phyloP scores from a whole-genome alignment of 768 basidiomycete species.

The Lanmaoa pseudosensibilis region DNA sequence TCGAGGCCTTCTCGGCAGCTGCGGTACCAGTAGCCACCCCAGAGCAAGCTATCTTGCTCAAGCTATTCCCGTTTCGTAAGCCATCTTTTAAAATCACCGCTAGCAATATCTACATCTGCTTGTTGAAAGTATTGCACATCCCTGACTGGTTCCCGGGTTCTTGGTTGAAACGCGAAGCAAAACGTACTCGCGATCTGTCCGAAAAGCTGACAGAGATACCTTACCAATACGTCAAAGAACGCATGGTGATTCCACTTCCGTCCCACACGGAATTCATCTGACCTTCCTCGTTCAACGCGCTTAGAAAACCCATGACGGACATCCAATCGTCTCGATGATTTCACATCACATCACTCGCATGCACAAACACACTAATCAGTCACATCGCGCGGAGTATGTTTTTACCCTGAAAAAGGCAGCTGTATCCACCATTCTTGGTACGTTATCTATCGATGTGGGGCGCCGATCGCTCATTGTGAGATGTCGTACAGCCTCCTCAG shows the following conservation, averaged over 20 bases:
- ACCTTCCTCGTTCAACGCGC: neutral
- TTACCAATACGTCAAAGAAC: neutral
- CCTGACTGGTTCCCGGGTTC: constrained; percentile 18
- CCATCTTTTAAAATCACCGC: neutral
- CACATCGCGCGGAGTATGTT: neutral
- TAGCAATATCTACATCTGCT: neutral
- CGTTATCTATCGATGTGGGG: neutral
- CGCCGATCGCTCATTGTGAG: neutral
- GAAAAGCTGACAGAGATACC: neutral
- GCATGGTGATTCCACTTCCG: neutral
- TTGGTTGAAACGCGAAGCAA: constrained; percentile 4
- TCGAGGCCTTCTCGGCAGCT: neutral
- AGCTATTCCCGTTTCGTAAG: constrained; percentile 9
- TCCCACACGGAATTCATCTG: neutral
- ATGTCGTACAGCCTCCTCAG: neutral
- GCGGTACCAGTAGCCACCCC: neutral
- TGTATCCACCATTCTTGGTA: neutral
- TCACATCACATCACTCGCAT: neutral
- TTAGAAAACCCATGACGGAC: neutral
- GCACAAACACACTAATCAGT: neutral
- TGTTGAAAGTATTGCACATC: constrained; percentile 18
- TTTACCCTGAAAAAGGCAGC: neutral
- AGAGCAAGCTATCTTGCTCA: neutral
- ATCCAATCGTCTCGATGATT: neutral
- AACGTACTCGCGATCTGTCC: neutral